phyloP scores from a whole-genome alignment of 441 rosid species.

The Mallotus repandus region DNA sequence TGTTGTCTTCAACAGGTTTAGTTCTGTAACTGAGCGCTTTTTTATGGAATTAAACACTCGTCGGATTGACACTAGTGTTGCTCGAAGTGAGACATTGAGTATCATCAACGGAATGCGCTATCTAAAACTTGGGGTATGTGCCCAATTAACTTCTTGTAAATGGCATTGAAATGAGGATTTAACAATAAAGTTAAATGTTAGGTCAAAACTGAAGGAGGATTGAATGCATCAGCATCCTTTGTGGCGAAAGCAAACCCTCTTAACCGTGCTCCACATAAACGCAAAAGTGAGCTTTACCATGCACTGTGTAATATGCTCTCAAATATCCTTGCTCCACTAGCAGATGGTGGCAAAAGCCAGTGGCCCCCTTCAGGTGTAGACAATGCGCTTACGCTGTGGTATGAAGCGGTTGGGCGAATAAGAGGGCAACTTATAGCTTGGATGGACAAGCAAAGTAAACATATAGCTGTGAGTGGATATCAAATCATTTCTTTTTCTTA shows the following conservation, averaged over 20 bases:
- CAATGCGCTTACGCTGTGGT: constrained; percentile 92
- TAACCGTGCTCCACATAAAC: constrained; percentile 83
- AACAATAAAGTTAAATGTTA: constrained; percentile 38
- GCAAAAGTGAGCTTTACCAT: constrained; percentile 98
- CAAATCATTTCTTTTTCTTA: no score
- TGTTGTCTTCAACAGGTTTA: constrained; percentile 59
- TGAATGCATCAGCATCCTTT: constrained; percentile 98
- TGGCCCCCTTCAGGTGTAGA: constrained; percentile 99
- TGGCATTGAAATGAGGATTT: constrained; percentile 28
- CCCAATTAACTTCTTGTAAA: constrained; percentile 16
- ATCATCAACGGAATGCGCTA: constrained; percentile 99
- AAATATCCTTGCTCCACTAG: constrained; percentile 91
- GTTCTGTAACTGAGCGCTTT: constrained; percentile 95
- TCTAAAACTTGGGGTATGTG: constrained; percentile 93
- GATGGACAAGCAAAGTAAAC: constrained; percentile 99
- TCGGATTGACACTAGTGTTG: constrained; percentile 76
- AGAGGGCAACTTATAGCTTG: constrained; percentile 84
- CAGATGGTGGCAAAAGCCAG: constrained; percentile 93
- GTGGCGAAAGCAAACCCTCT: constrained; percentile 99
- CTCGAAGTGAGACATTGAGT: constrained; percentile 93
- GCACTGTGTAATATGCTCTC: constrained; percentile 99
- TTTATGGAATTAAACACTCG: constrained; percentile 95
- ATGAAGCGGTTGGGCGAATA: constrained; percentile 97
- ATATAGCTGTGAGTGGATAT: constrained; percentile 71
- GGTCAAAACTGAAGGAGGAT: constrained; percentile 98